Evolutionary conservation across 495 filamentous ascomycete species (phyloP).

Genomic region (Xylaria telfairii): DNA sequence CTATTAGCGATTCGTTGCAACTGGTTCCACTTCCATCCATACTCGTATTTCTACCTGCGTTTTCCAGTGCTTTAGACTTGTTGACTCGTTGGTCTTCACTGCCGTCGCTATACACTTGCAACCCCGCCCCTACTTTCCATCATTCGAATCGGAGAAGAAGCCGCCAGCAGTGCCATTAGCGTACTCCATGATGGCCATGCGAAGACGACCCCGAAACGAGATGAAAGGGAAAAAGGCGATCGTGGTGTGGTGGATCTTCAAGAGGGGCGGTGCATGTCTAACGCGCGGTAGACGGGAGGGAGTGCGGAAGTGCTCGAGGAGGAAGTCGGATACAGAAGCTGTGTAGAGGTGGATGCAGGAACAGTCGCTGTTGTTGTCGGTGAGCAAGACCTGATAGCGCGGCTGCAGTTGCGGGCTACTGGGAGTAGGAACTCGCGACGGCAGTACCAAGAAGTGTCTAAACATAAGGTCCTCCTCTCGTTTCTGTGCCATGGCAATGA

Average conservation of each 20-base stretch:
- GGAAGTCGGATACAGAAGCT: constrained; percentile 1
- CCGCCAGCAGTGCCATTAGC: constrained; percentile 3
- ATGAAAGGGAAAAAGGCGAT: not conserved
- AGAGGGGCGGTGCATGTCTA: not conserved
- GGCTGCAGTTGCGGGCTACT: not conserved
- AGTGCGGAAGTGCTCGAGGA: constrained; percentile 10
- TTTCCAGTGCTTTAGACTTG: not conserved
- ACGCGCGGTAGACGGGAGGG: not conserved
- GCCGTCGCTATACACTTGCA: not conserved
- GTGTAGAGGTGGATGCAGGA: not conserved
- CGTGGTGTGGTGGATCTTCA: constrained; percentile 2
- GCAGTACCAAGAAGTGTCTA: too few species aligned
- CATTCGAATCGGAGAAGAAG: not conserved
- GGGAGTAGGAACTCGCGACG: not conserved
- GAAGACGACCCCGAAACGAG: constrained; percentile 8
- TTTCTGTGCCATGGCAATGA: constrained; percentile 7
- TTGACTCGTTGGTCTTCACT: not conserved
- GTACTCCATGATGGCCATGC: not conserved
- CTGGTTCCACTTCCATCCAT: not conserved
- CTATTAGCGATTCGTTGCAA: too few species aligned
- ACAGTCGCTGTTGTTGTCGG: not conserved
- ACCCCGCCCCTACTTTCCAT: not conserved
- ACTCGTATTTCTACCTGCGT: too few species aligned
- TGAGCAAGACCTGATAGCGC: constrained; percentile 15
- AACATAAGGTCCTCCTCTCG: not conserved